Conservation (phyloP, 208 protist species). For the Trypanosoma melophagium region DNA sequence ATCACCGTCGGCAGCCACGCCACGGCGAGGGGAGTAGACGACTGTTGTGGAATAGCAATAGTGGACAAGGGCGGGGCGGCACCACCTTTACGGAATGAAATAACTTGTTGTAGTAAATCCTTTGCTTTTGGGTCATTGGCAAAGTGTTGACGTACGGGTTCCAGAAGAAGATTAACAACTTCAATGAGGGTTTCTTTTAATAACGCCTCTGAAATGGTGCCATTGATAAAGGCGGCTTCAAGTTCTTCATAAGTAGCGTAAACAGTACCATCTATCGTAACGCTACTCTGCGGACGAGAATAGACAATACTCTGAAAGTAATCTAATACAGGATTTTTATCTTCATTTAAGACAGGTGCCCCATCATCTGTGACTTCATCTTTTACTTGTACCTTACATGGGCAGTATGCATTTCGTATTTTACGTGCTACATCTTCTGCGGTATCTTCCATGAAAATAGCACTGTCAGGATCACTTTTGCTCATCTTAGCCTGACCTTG, state of each 20-base stretch:
- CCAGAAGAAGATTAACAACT: constrained; percentile 90
- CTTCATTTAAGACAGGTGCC: constrained; percentile 55
- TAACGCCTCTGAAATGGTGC: constrained; percentile 58
- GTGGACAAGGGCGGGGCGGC: constrained; percentile 12
- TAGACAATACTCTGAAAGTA: constrained; percentile 95
- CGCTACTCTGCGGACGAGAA: constrained; percentile 39
- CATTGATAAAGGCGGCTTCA: constrained; percentile 78
- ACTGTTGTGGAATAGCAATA: constrained; percentile 9
- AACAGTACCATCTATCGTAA: constrained; percentile 46
- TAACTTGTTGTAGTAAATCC: constrained; percentile 89
- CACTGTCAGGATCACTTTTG: constrained; percentile 98
- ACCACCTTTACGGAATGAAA: constrained; percentile 61
- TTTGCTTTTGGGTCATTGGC: constrained; percentile 74
- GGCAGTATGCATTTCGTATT: constrained; percentile 95
- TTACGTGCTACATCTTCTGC: constrained; percentile 95
- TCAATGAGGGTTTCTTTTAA: constrained; percentile 85
- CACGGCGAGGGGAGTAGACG: constrained; percentile 50
- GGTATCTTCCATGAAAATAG: constrained; percentile 99
- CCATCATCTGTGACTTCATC: constrained; percentile 70
- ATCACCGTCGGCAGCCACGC: constrained; percentile 72
- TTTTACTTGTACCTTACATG: constrained; percentile 52
- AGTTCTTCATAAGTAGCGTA: constrained; percentile 80
- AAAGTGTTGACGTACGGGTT: constrained; percentile 96
- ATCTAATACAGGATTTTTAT: constrained; percentile 96
- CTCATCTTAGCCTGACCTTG: constrained; percentile 98